Percentiles rank a stretch among this genome's conserved stretches.
phyloP scores from a whole-genome alignment of 2,329 filamentous ascomycete species.

The Cephalotrichum gorgonifer region DNA sequence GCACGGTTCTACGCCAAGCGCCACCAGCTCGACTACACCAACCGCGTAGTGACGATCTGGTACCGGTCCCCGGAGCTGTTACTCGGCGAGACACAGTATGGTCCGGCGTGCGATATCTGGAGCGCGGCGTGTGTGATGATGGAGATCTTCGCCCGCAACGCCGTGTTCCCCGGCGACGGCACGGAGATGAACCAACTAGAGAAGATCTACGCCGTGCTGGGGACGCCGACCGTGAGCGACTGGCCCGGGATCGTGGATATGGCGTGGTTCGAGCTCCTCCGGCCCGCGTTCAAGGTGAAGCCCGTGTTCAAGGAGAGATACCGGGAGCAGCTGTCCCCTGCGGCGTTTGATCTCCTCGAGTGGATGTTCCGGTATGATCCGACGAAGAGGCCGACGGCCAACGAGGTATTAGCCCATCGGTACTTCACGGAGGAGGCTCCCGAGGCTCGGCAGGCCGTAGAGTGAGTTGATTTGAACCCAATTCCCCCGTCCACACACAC shows the following conservation, averaged over 20 bases:
- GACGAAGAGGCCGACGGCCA: conserved; percentile 68
- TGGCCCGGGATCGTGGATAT: conserved; percentile 91
- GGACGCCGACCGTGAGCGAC: conserved; percentile 71
- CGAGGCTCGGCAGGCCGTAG: conserved; percentile 62
- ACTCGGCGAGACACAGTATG: conserved; percentile 82
- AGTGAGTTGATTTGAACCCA: conserved; percentile 45
- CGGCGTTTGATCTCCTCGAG: conserved; percentile 71
- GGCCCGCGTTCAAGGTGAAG: conserved; percentile 62
- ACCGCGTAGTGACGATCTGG: conserved; percentile 98
- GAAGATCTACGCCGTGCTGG: conserved; percentile 88
- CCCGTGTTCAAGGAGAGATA: conserved; percentile 79
- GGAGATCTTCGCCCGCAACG: conserved; percentile 88
- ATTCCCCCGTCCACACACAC: not conserved
- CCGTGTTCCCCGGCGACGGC: conserved; percentile 91
- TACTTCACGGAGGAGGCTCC: conserved; percentile 86
- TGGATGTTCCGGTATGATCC: conserved; percentile 90
- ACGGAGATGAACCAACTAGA: conserved; percentile 94
- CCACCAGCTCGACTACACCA: conserved; percentile 89
- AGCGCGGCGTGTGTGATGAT: conserved; percentile 94
- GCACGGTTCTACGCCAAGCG: conserved; percentile 94
- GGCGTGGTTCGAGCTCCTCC: conserved; percentile 91
- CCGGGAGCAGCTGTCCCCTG: conserved; percentile 62
- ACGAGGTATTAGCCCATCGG: conserved; percentile 72
- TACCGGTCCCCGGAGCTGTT: conserved; percentile 87
- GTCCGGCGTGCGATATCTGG: conserved; percentile 88